Evolutionary conservation across 768 basidiomycete species (phyloP).

Genomic region (Suillus sp.): DNA sequence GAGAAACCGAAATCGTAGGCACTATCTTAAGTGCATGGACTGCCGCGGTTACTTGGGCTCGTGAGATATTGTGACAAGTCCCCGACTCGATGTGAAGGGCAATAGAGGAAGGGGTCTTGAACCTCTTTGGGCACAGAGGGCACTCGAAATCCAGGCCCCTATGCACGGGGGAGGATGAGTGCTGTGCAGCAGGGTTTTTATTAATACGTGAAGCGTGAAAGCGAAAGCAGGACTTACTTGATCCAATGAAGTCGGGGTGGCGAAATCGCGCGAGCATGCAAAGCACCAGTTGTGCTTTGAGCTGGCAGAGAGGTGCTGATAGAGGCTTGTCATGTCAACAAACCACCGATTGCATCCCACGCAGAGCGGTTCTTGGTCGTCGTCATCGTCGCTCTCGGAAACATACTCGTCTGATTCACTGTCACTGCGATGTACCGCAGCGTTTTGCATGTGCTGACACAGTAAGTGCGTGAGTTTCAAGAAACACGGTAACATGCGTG

Average conservation of each 20-base stretch:
- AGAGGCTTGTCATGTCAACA: slow-evolving; percentile 18
- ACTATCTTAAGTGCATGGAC: slow-evolving; percentile 36
- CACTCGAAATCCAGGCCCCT: neutral
- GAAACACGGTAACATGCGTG: neutral
- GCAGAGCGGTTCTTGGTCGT: slow-evolving; percentile 24
- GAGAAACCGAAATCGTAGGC: slow-evolving; percentile 38
- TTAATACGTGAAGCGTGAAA: neutral
- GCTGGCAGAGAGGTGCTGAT: slow-evolving; percentile 26
- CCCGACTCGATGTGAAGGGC: slow-evolving; percentile 45
- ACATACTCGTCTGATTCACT: slow-evolving; percentile 1
- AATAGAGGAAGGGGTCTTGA: slow-evolving; percentile 34
- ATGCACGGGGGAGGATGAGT: slow-evolving; percentile 7
- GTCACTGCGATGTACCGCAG: slow-evolving; percentile 3
- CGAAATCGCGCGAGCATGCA: slow-evolving; percentile 34
- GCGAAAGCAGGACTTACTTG: slow-evolving; percentile 30
- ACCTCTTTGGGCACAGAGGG: neutral
- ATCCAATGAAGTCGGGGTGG: slow-evolving; percentile 26
- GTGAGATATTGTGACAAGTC: slow-evolving; percentile 35
- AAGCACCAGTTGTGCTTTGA: slow-evolving; percentile 39
- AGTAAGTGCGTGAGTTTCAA: neutral
- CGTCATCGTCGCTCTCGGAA: slow-evolving; percentile 12
- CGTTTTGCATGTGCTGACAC: slow-evolving; percentile 1
- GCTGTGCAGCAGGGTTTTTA: neutral
- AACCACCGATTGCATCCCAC: slow-evolving; percentile 28
- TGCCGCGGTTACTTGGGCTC: slow-evolving; percentile 40